A percentile compares a stretch with the other conserved stretches of the same genome.
phyloP scores from a whole-genome alignment of 2,329 filamentous ascomycete species.

The Podosphaera fusca region DNA sequence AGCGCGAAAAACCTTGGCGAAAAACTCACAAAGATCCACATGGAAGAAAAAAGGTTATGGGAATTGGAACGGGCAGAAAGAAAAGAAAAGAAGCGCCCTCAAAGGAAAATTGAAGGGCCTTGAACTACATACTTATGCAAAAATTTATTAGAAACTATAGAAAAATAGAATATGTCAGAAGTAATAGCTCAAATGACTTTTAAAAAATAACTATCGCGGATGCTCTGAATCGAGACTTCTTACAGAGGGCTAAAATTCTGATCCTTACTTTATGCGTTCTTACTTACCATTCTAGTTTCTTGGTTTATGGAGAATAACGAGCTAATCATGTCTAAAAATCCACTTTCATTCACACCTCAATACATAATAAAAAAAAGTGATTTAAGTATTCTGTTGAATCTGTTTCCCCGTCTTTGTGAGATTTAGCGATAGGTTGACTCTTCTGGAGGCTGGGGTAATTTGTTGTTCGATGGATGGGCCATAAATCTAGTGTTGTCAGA shows the following conservation, averaged over 20 bases:
- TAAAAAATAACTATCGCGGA: not conserved
- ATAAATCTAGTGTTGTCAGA: slow-evolving; percentile 43
- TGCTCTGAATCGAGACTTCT: not conserved
- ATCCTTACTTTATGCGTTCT: too few species aligned
- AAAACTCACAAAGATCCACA: slow-evolving; percentile 24
- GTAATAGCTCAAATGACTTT: too few species aligned
- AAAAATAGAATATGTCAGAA: too few species aligned
- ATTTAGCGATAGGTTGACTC: slow-evolving; percentile 33
- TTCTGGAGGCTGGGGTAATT: slow-evolving; percentile 81
- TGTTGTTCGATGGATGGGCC: slow-evolving; percentile 80
- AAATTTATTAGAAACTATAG: too few species aligned
- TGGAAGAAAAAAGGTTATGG: slow-evolving; percentile 23
- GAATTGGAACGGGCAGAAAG: slow-evolving; percentile 15
- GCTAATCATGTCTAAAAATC: too few species aligned
- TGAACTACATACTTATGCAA: not conserved
- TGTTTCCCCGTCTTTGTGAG: not conserved
- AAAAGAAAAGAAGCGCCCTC: slow-evolving; percentile 4
- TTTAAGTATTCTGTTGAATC: not conserved
- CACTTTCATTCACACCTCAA: not conserved
- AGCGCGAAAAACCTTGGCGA: slow-evolving; percentile 10
- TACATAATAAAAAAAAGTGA: not conserved
- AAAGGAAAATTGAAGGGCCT: not conserved
- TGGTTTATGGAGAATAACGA: too few species aligned
- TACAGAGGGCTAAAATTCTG: not conserved
- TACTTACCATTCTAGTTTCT: too few species aligned